Conservation (phyloP, 1,284 basidiomycete genomes). For the Leccinum proliferum region DNA sequence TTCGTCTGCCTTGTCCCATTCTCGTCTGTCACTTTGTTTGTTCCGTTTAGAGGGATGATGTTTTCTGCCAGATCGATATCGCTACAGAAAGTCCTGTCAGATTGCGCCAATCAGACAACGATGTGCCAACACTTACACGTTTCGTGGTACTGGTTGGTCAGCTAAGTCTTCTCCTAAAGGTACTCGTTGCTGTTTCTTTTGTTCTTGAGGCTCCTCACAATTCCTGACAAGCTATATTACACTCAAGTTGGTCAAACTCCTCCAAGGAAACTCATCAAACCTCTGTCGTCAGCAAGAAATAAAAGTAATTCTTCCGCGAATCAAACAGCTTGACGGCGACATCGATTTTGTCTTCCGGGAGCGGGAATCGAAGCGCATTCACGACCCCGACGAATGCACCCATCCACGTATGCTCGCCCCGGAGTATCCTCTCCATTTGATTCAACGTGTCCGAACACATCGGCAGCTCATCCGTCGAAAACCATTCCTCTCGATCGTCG, state of each 20-base stretch:
- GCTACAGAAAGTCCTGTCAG: background rate
- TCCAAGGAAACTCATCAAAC: slow-evolving; percentile 4
- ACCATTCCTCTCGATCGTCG: slow-evolving; percentile 8
- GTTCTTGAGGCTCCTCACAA: slow-evolving; percentile 1
- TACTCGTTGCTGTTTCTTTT: background rate
- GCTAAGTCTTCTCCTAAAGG: background rate
- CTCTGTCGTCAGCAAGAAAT: slow-evolving; percentile 10
- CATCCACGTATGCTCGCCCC: background rate
- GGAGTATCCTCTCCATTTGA: slow-evolving; percentile 7
- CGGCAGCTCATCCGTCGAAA: slow-evolving; percentile 2
- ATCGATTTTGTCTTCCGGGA: slow-evolving; percentile 6
- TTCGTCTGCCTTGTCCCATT: background rate
- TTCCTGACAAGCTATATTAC: slow-evolving; percentile 1
- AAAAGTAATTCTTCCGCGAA: slow-evolving; percentile 3
- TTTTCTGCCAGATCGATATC: background rate
- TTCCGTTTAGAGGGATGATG: background rate
- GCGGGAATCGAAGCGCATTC: background rate
- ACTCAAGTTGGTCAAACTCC: background rate
- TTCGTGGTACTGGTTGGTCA: background rate
- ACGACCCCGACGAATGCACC: background rate
- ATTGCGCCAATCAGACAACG: background rate
- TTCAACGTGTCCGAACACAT: slow-evolving; percentile 6
- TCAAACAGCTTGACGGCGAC: slow-evolving; percentile 9
- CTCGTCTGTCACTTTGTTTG: background rate
- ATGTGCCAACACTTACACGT: background rate